Evolutionary conservation across 371 early-diverging fungal species (phyloP).

Genomic region (Synchytrium microbalum): DNA sequence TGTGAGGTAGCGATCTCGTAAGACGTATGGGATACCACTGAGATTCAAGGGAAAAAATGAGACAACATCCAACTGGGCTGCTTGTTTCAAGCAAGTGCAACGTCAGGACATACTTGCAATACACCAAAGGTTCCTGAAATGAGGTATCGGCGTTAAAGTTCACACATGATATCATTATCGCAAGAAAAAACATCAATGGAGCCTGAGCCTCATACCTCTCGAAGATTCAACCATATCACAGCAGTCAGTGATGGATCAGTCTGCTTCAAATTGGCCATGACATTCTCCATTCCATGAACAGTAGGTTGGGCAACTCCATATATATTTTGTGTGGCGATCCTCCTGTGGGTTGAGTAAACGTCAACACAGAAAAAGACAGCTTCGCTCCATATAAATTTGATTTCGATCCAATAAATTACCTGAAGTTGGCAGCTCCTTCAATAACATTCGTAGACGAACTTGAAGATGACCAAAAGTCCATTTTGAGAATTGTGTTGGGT

Average conservation of each 20-base stretch:
- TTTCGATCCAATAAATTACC: constrained; percentile 9
- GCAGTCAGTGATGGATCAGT: neutral
- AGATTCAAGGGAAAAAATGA: too few relatives aligned
- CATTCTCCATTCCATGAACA: constrained; percentile 48
- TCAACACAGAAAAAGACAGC: constrained; percentile 1
- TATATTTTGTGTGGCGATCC: constrained; percentile 24
- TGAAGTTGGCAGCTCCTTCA: constrained; percentile 39
- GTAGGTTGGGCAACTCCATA: constrained; percentile 70
- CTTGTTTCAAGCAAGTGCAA: neutral
- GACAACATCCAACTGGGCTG: too few relatives aligned
- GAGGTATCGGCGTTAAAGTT: too few relatives aligned
- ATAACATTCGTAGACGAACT: constrained; percentile 10
- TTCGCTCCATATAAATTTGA: neutral
- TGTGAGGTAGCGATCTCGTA: constrained; percentile 57
- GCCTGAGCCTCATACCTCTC: too few relatives aligned
- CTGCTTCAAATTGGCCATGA: constrained; percentile 15
- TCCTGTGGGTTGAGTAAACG: constrained; percentile 4
- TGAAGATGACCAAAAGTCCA: constrained; percentile 52
- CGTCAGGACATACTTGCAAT: neutral
- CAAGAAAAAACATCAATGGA: too few relatives aligned
- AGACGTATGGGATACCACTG: constrained; percentile 64
- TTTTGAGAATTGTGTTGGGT: constrained; percentile 61
- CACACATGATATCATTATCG: too few relatives aligned
- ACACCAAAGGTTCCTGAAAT: neutral
- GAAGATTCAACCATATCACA: neutral